phyloP scores from a whole-genome alignment of 106 monocot species.

The Xerophyta viscosa region DNA sequence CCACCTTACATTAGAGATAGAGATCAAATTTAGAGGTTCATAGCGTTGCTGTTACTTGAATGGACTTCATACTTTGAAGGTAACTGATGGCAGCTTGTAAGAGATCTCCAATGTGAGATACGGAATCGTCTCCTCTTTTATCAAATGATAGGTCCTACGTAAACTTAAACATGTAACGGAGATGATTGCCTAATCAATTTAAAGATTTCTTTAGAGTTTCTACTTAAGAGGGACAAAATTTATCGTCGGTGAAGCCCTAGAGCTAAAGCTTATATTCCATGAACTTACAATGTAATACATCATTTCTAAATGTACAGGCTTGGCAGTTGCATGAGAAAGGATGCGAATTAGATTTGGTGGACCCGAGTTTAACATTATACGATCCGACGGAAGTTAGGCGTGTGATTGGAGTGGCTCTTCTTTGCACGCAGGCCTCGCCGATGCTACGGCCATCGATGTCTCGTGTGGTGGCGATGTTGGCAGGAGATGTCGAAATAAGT shows the following conservation, averaged over 20 bases:
- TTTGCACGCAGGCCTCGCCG: constrained; percentile 77
- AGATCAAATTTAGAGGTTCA: too few species aligned
- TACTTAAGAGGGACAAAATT: too few species aligned
- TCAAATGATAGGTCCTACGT: too few species aligned
- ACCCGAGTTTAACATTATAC: constrained; percentile 30
- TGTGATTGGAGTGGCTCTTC: constrained; percentile 53
- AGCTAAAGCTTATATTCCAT: not conserved
- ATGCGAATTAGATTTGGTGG: constrained; percentile 46
- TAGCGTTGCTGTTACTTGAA: too few species aligned
- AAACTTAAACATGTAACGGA: too few species aligned
- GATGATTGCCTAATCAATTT: too few species aligned
- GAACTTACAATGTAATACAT: not conserved
- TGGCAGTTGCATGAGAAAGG: constrained; percentile 61
- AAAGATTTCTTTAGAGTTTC: too few species aligned
- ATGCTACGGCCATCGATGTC: constrained; percentile 73
- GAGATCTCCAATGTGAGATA: too few species aligned
- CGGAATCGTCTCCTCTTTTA: too few species aligned
- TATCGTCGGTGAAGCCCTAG: not conserved
- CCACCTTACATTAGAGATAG: too few species aligned
- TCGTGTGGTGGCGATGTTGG: constrained; percentile 73
- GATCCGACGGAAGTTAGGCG: constrained; percentile 32
- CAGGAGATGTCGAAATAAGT: constrained; percentile 55
- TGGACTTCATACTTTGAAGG: too few species aligned
- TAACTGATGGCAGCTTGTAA: too few species aligned
- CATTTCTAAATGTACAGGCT: constrained; percentile 20